phyloP scores from a whole-genome alignment of 345 rosid genomes.

The Atalantia buxifolia region DNA sequence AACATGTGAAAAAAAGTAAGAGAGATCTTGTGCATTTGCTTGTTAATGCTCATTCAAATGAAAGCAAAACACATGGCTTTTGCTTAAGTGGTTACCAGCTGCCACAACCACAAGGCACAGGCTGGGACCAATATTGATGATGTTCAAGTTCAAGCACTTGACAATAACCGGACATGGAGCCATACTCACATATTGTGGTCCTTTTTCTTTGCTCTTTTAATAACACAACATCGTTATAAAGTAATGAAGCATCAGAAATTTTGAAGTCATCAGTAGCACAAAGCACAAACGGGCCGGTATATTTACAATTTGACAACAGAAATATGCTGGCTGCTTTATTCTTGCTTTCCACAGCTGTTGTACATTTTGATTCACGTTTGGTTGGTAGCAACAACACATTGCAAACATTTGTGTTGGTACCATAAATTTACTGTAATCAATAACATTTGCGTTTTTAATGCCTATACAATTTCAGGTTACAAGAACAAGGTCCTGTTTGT shows the following conservation, averaged over 20 bases:
- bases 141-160: no score
- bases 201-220: no score
- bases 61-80: neutral
- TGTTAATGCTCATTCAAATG: neutral
- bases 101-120: no score
- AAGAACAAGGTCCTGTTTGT: neutral
- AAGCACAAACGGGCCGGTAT: neutral
- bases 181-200: no score
- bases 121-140: no score
- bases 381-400: neutral
- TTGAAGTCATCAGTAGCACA: neutral
- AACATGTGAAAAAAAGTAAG: no score
- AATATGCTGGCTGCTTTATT: neutral
- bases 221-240: no score
- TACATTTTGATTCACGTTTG: neutral
- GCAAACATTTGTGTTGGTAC: neutral
- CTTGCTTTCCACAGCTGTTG: no score
- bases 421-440: neutral
- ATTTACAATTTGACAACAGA: neutral
- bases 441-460: neutral
- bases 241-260: no score
- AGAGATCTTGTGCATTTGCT: no score
- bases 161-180: no score
- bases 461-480: constrained; percentile 13
- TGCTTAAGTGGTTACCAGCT: neutral